Conservation (phyloP, 2,329 filamentous ascomycete species). For the Thielaviopsis cerberus region DNA sequence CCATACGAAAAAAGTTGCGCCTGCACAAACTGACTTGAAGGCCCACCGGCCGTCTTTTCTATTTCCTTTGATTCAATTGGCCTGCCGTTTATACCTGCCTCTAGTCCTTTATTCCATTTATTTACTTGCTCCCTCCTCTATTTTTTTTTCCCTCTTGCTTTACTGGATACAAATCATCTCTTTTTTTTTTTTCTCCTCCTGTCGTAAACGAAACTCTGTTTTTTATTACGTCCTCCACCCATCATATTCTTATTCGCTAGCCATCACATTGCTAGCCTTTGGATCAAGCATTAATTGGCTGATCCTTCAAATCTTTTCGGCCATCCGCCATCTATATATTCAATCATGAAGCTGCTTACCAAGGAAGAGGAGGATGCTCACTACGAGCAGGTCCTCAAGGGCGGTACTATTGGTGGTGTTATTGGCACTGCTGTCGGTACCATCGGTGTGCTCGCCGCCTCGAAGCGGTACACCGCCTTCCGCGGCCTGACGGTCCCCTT, state of each 20-base stretch:
- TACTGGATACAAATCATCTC: too few relatives aligned
- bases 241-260: background rate
- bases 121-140: background rate
- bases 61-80: background rate
- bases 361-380: constrained; percentile 81
- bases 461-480: constrained; percentile 57
- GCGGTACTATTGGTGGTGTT: constrained; percentile 55
- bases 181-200: background rate
- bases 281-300: background rate
- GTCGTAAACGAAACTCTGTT: background rate
- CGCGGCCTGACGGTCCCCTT: constrained; percentile 71
- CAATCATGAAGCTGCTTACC: constrained; percentile 76
- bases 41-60: background rate
- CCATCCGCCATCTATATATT: background rate
- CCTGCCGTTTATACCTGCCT: background rate
- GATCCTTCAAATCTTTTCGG: background rate
- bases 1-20: background rate
- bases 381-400: constrained; percentile 63
- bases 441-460: constrained; percentile 48
- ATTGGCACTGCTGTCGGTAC: constrained; percentile 49
- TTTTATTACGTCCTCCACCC: background rate
- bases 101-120: background rate
- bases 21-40: background rate
- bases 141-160: background rate
- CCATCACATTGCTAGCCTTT: background rate